Percentiles rank a stretch among this genome's conserved stretches.
phyloP scores from a whole-genome alignment of 164 flowering plant genomes.

The Chimonanthus praecox region DNA sequence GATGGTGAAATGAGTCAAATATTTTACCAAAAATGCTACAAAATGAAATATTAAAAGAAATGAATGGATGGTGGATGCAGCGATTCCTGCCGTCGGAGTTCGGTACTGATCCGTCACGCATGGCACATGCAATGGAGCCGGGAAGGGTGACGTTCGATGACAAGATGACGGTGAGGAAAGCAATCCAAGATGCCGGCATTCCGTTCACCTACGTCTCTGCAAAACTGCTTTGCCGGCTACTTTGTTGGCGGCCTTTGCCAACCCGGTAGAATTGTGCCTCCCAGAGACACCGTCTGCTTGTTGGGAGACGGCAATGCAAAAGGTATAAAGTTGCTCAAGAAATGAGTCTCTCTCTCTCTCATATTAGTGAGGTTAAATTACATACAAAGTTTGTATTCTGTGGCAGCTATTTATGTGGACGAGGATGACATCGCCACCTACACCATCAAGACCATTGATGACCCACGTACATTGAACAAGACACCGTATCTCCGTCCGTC shows the following conservation, averaged over 20 bases:
- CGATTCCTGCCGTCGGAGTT: conserved; percentile 22
- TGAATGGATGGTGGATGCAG: conserved; percentile 5
- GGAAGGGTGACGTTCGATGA: conserved; percentile 23
- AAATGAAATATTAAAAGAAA: not conserved
- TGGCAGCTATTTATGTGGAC: conserved; percentile 48
- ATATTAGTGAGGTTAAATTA: no score
- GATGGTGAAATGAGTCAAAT: no score
- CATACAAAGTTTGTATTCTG: not conserved
- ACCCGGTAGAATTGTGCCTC: conserved; percentile 7
- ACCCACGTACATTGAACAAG: conserved; percentile 62
- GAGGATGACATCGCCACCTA: conserved; percentile 67
- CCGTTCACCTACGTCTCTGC: conserved; percentile 24
- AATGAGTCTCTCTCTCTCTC: no score
- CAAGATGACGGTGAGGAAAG: conserved; percentile 21
- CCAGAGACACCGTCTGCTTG: conserved; percentile 11
- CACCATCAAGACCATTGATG: conserved; percentile 57
- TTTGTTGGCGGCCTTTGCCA: conserved; percentile 15
- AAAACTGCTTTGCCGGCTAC: conserved; percentile 26
- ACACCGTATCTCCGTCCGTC: conserved; percentile 60
- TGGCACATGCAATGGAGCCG: conserved; percentile 19
- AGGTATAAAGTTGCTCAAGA: conserved; percentile 3
- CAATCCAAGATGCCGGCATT: conserved; percentile 20
- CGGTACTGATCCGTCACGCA: conserved; percentile 19
- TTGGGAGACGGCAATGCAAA: conserved; percentile 17
- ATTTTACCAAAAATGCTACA: no score